These are phyloP conservation scores for Cymbopogon flexuosus DNA, from an alignment of 202 grass and related monocot species.

Conservation along the genomic window DNA sequence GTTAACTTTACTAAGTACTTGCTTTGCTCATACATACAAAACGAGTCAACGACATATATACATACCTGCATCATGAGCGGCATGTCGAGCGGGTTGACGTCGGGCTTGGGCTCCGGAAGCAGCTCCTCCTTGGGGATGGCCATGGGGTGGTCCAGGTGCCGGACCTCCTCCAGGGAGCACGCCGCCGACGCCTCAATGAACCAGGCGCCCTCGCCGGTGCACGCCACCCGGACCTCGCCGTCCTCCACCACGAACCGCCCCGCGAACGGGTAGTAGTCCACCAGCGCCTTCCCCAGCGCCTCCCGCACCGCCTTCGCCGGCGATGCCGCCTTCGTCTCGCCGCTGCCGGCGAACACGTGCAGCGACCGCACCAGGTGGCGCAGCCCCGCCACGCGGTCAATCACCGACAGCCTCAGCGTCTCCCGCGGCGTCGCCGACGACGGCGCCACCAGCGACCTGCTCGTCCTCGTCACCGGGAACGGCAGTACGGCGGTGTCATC, in stretches of 20 bases:
- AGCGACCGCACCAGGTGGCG: constrained; percentile 84
- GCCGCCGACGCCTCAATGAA: constrained; percentile 61
- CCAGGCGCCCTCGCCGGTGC: constrained; percentile 76
- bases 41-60: not conserved
- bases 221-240: constrained; percentile 45
- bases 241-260: constrained; percentile 47
- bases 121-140: constrained; percentile 67
- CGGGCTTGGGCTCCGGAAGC: constrained; percentile 40
- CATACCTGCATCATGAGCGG: constrained; percentile 83
- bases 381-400: constrained; percentile 83
- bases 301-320: constrained; percentile 43
- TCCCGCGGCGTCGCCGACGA: constrained; percentile 46
- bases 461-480: constrained; percentile 55
- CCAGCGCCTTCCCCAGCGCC: constrained; percentile 66
- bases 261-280: constrained; percentile 73
- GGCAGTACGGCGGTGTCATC: not conserved
- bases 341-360: constrained; percentile 51
- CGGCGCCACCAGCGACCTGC: constrained; percentile 46
- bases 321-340: fast-evolving
- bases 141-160: constrained; percentile 67
- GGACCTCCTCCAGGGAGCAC: constrained; percentile 67
- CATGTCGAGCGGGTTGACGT: constrained; percentile 48
- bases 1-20: no score
- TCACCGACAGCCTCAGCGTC: constrained; percentile 60
- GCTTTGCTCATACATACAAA: no score